phyloP scores from a whole-genome alignment of 2,329 filamentous ascomycete genomes.

The Colletotrichum salicis region DNA sequence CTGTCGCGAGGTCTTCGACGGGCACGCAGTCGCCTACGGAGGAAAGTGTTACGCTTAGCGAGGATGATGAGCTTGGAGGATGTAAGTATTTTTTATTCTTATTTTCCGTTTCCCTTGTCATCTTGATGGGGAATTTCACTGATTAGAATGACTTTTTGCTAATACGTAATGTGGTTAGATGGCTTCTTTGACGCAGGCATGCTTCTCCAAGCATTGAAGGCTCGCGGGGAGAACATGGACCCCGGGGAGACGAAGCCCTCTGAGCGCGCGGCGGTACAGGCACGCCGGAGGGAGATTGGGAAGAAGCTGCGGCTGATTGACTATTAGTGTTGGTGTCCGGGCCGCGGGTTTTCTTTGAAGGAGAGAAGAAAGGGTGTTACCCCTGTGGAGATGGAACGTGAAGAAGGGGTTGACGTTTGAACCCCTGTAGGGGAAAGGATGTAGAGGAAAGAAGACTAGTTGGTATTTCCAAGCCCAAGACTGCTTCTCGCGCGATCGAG shows the following conservation, averaged over 20 bases:
- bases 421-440: too few species aligned
- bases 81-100: conserved; percentile 71
- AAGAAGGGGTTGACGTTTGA: too few species aligned
- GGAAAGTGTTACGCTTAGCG: conserved; percentile 78
- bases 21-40: conserved; percentile 71
- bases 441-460: too few species aligned
- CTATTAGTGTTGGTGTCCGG: conserved; percentile 58
- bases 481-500: too few species aligned
- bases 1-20: conserved; percentile 49
- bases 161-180: conserved; percentile 64
- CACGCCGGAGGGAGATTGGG: conserved; percentile 74
- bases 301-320: conserved; percentile 78
- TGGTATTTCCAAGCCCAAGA: too few species aligned
- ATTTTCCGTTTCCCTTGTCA: conserved; percentile 19
- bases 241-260: conserved; percentile 63
- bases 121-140: not conserved
- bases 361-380: too few species aligned
- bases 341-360: not conserved
- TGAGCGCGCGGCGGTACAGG: conserved; percentile 68
- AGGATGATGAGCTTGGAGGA: conserved; percentile 90
- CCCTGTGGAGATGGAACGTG: too few species aligned
- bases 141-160: conserved; percentile 13
- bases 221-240: conserved; percentile 67
- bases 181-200: conserved; percentile 98
- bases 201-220: conserved; percentile 88